A percentile compares a stretch with the other conserved stretches of the same genome.
These are phyloP conservation scores for Cadophora sp. DNA, from an alignment of 2,329 filamentous ascomycete species.

Conservation along the genomic window DNA sequence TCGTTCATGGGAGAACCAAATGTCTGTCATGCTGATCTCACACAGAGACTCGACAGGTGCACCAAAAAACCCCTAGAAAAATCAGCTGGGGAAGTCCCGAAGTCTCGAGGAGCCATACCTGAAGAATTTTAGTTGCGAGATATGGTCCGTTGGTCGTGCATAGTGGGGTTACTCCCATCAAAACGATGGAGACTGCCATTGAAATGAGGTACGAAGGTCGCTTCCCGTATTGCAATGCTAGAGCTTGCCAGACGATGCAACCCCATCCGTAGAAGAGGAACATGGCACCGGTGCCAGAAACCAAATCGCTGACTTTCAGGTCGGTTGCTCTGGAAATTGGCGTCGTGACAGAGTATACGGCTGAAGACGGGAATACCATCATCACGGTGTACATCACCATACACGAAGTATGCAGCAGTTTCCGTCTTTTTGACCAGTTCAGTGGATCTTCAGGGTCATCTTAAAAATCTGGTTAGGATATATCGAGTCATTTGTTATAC, in stretches of 20 bases:
- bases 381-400: slow-evolving; percentile 52
- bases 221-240: slow-evolving; percentile 59
- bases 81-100: neutral
- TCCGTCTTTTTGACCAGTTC: slow-evolving; percentile 46
- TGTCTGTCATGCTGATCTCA: slow-evolving; percentile 45
- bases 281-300: slow-evolving; percentile 58
- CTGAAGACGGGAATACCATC: slow-evolving; percentile 54
- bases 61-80: slow-evolving; percentile 35
- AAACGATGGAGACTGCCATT: slow-evolving; percentile 43
- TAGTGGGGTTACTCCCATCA: slow-evolving; percentile 46
- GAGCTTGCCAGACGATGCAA: slow-evolving; percentile 58
- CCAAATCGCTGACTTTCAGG: slow-evolving; percentile 52
- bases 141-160: slow-evolving; percentile 36
- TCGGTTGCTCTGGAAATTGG: slow-evolving; percentile 54
- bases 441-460: slow-evolving; percentile 49
- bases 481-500: neutral
- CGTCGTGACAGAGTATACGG: slow-evolving; percentile 56
- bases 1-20: slow-evolving; percentile 53
- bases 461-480: neutral
- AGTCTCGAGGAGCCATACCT: slow-evolving; percentile 6
- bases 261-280: slow-evolving; percentile 59
- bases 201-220: slow-evolving; percentile 55
- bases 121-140: slow-evolving; percentile 38
- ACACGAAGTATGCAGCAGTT: slow-evolving; percentile 42
- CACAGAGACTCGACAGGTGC: slow-evolving; percentile 41